phyloP scores from a whole-genome alignment of 2,329 filamentous ascomycete genomes.

The Zasmidium angulare region DNA sequence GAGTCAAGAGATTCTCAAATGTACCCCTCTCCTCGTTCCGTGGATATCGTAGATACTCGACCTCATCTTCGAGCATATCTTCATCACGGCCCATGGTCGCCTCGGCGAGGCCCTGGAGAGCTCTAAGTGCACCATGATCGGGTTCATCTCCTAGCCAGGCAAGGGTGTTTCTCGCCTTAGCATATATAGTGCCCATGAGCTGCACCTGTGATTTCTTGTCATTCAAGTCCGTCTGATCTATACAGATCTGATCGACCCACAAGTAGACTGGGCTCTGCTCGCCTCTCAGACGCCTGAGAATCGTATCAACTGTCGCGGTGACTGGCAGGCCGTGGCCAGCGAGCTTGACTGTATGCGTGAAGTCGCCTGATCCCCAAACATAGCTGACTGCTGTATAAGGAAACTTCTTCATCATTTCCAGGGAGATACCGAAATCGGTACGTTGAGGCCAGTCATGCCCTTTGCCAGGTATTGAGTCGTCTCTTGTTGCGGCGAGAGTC shows the following conservation, averaged over 20 bases:
- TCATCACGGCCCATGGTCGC: neutral
- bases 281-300: neutral
- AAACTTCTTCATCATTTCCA: no score
- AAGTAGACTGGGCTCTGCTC: neutral
- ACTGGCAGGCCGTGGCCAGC: no score
- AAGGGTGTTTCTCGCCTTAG: slow-evolving; percentile 26
- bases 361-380: no score
- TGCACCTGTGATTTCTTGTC: slow-evolving; percentile 29
- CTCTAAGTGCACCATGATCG: neutral
- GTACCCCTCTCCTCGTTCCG: neutral
- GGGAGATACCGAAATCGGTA: no score
- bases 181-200: slow-evolving; percentile 33
- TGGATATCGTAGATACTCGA: neutral
- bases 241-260: slow-evolving; percentile 35
- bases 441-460: no score
- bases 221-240: slow-evolving; percentile 28
- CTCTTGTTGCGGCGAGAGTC: no score
- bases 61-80: neutral
- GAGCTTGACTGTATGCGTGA: no score
- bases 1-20: neutral
- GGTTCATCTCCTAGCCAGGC: slow-evolving; percentile 35
- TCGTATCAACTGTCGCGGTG: neutral
- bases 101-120: neutral
- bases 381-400: no score
- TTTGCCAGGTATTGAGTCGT: no score